These are phyloP conservation scores for Ampelomyces quisqualis DNA, from an alignment of 2,329 filamentous ascomycete species.

Conservation along the genomic window DNA sequence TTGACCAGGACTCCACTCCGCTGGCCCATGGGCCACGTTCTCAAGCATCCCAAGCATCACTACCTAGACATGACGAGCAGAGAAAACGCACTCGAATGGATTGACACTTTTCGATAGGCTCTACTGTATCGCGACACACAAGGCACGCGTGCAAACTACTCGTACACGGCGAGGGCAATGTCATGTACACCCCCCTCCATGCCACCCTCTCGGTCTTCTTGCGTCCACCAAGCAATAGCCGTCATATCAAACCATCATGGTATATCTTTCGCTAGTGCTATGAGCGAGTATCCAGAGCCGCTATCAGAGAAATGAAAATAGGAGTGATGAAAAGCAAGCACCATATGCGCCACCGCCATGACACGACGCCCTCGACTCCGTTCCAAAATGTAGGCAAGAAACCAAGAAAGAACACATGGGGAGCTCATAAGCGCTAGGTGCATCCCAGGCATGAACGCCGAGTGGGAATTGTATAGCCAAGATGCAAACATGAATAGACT, in stretches of 20 bases:
- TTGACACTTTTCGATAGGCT: conserved; percentile 10
- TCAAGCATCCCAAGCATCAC: too few species aligned
- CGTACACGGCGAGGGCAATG: conserved; percentile 20
- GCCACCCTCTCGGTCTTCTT: conserved; percentile 10
- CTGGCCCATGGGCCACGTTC: too few species aligned
- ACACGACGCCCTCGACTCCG: conserved; percentile 31
- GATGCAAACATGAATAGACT: conserved; percentile 39
- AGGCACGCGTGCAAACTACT: conserved; percentile 23
- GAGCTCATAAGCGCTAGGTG: conserved; percentile 28
- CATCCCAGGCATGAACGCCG: conserved; percentile 42
- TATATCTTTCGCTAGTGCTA: conserved; percentile 37
- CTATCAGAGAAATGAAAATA: conserved; percentile 41
- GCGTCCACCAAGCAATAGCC: conserved; percentile 31
- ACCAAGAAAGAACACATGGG: conserved; percentile 21
- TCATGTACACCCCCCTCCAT: conserved; percentile 8
- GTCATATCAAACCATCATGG: conserved; percentile 31
- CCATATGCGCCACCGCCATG: conserved; percentile 27
- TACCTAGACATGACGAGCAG: too few species aligned
- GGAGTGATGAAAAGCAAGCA: conserved; percentile 27
- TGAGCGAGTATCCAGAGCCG: conserved; percentile 41
- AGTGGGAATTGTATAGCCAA: conserved; percentile 34
- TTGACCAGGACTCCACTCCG: too few species aligned
- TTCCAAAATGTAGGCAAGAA: conserved; percentile 28
- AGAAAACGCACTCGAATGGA: not conserved
- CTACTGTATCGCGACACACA: conserved; percentile 24